Evolutionary conservation across 2,329 filamentous ascomycete species (phyloP), one percentile per base, ranked within the genome.

Genomic region (Xylaria sp.): DNA sequence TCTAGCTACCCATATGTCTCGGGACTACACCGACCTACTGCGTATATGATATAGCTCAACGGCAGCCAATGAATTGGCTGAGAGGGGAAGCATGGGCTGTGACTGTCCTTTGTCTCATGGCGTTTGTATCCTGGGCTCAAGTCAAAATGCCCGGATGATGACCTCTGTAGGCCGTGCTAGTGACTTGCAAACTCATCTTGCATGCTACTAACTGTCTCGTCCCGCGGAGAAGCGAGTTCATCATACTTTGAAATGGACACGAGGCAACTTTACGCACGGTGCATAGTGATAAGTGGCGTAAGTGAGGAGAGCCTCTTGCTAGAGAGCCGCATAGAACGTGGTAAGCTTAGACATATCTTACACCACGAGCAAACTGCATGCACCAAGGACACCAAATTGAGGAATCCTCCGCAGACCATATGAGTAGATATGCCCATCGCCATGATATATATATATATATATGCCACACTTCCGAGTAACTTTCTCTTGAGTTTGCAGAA

Each of bases 31-130:
- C 48, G 56, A 55, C n/a, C n/a, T 65, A 39, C 28, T 67, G 63
- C 65, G 69, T 59, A 59, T 65, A 67, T 67, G 56, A 63, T 60
- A 69, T 65, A 63, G 37, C 13, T 54, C 13, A 60, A 50, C 10
- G 23, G 25, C 41, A 34, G 37, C 67, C 46, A 65, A 65, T 63
- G 54, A 34, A 44, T 23, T 46, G 56, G 39, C 31, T 28, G 25
- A 66, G 44, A 51, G 44, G 51, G 50, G n/a, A 44, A 56, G 25
- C n/a, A 62, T 60, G 62, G 68, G 9, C 63, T 34, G 20, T 65
- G 46, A 37, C 28, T 62, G 37, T 59, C 65, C 63, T 66, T 66
- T 72, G 70, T 72, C 64, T 71, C 69, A 64, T 69, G 58, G 69
- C 66, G 70, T 72, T 72, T 72, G 69, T 51, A 63, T 57, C 28